Base-by-base conservation (phyloP, 148 eudicot species). In the Heliamphora exappendiculata region DNA sequence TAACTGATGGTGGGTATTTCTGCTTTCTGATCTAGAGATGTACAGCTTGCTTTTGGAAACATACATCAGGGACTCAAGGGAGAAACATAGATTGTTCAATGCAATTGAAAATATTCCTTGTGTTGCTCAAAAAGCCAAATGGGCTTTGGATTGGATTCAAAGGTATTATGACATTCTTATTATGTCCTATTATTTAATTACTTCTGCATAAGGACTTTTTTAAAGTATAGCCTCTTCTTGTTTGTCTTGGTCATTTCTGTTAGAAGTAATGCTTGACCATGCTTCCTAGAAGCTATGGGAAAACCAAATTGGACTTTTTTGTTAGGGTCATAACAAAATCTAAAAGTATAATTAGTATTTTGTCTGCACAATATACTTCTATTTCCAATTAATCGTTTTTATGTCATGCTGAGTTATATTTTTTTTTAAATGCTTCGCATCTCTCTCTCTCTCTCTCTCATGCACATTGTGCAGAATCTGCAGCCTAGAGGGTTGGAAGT, bases 11-110 rank as follows among this genome's bases (percentile, higher is more conserved):
- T 67, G 60, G 37, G 24, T 31, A 49, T 55, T 17, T 14, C 55
- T 69, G 60, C 66, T 47, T 34, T 50, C 64, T 47, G 28, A 71
- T 78, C 54, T 84, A 91, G 97, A 93, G 76, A 93, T 93, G 95
- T 93, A 93, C 86, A 90, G 93, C 83, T 79, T 89, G 81, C 86
- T 93, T 74, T 77, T 93, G 85, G 96, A 93, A 75, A 87, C 96
- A 24, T 88, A 84, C 75, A 89, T 90, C 31, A 86, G 81, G 77
- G 97, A 92, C 78, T 86, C 97, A 5, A 80, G 68, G 45, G 93
- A 90, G 88, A 91, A 93, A 81, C 79, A 78, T 51, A 86, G 81
- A 59, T 78, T 91, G 81, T 91, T 93, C 60, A 86, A 88, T 81
- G 97, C 97, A 70, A 83, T 93, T 74, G 97, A 93, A 36, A 91